A percentile compares a stretch with the other conserved stretches of the same genome.
Evolutionary conservation across 345 rosid genomes (phyloP).

Genomic region (Cardiospermum halicacabum): DNA sequence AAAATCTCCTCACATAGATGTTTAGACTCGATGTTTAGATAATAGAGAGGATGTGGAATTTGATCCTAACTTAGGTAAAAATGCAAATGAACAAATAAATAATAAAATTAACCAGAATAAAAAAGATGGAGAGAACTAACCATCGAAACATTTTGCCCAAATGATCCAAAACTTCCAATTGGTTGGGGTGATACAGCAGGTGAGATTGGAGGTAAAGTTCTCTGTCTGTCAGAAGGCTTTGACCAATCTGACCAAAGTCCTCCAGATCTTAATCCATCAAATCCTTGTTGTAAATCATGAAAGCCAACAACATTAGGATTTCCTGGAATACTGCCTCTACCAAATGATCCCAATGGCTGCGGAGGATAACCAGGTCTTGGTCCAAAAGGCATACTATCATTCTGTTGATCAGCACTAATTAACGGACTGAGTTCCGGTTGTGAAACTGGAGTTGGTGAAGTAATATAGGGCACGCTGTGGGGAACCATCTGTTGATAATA

Average conservation of each 20-base stretch:
- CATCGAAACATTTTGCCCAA: slow-evolving; percentile 60
- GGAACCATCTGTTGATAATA: slow-evolving; percentile 72
- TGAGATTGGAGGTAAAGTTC: slow-evolving; percentile 54
- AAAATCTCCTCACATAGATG: not conserved
- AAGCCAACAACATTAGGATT: slow-evolving; percentile 56
- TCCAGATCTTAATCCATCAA: slow-evolving; percentile 66
- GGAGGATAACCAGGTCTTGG: slow-evolving; percentile 65
- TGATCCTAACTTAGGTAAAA: not conserved
- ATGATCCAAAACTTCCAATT: slow-evolving; percentile 48
- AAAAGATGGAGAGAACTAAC: slow-evolving; percentile 33
- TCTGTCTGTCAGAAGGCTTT: slow-evolving; percentile 63
- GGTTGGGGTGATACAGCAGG: slow-evolving; percentile 82
- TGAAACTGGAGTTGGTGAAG: slow-evolving; percentile 58
- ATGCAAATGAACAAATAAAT: not conserved
- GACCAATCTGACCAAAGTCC: slow-evolving; percentile 83
- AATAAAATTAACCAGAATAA: slow-evolving; percentile 9
- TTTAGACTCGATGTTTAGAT: not conserved
- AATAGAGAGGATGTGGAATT: not conserved
- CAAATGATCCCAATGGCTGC: slow-evolving; percentile 57
- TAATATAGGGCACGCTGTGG: slow-evolving; percentile 62
- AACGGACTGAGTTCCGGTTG: slow-evolving; percentile 58
- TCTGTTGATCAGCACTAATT: slow-evolving; percentile 62
- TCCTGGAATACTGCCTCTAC: slow-evolving; percentile 48
- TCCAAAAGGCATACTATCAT: slow-evolving; percentile 61
- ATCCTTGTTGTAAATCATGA: slow-evolving; percentile 68